These are phyloP conservation scores for Pouteria campechiana DNA, from an alignment of 179 eudicot genomes.

Conservation along the genomic window DNA sequence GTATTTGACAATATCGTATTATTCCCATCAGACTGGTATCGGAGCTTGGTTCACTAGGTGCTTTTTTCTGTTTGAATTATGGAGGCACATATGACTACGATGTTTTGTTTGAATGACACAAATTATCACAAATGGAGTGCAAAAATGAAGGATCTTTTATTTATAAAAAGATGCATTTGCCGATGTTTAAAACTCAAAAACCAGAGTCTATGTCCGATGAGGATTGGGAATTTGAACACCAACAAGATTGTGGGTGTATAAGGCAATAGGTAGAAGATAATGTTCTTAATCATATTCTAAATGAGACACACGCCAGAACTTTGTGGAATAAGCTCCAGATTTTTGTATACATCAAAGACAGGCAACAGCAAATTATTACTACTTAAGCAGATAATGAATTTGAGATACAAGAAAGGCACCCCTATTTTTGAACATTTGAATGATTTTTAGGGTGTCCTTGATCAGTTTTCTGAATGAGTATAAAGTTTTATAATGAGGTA, in stretches of 20 bases:
- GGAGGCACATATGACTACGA: constrained; percentile 1
- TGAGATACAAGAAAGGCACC: constrained; percentile 4
- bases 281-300: constrained; percentile 3
- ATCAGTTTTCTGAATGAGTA: constrained; percentile 1
- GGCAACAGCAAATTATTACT: constrained; percentile 9
- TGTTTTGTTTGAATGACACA: constrained; percentile 2
- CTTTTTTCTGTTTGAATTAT: not conserved
- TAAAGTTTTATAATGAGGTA: constrained; percentile 4
- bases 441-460: not conserved
- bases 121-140: constrained; percentile 2
- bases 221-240: not conserved
- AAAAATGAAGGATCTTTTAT: constrained; percentile 9
- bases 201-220: not conserved
- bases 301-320: constrained; percentile 2
- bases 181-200: not conserved
- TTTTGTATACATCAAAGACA: constrained; percentile 8
- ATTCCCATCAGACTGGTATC: too few relatives aligned
- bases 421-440: constrained; percentile 8
- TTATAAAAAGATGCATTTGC: not conserved
- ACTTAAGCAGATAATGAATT: constrained; percentile 1
- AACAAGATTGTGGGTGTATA: constrained; percentile 3
- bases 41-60: not conserved
- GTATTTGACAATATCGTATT: too few relatives aligned
- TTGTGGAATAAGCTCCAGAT: constrained; percentile 1
- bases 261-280: constrained; percentile 10